Evolutionary conservation across 225 moss, liverwort and hornwort species (phyloP), one percentile per base, ranked within the genome.

Genomic region (Neckera pumila): DNA sequence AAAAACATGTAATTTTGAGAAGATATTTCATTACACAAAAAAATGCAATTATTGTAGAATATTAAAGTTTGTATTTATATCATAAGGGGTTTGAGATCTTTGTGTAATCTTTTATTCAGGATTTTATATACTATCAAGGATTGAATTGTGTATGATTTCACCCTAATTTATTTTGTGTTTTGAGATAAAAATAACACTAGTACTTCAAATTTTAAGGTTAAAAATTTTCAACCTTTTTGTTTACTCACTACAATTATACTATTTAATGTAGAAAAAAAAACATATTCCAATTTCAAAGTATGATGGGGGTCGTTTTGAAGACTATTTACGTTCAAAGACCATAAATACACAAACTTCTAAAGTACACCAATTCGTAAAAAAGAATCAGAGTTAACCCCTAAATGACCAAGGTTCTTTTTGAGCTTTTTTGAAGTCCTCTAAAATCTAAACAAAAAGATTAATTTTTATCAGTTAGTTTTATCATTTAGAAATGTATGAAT

Each of bases 1-100:
- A 19, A 36, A n/a, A 66, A 66, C 20, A 66, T 6, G 6, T 6
- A n/a, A 0, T 20, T n/a, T n/a, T 20, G n/a, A n/a, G 11, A 67
- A n/a, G 21, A n/a, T 21, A 4, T 36, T 67, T n/a, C 12, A n/a
- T n/a, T 66, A 6, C 18, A 11, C 11, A 20, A 3, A 12, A 67
- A n/a, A 3, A 0, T n/a, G 21, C 1, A n/a, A 67, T 1, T 67
- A n/a, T 67, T 21, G 21, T n/a, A 0, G 21, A n/a, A 1, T 2
- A n/a, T 6, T 67, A 6, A 67, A n/a, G 11, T n/a, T 67, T 2
- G 0, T 21, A n/a, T 66, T 19, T 66, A 36, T 19, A 67, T 67
- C 47, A 12, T 2, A 45, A 8, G 0, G 2, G 1, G 1, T n/a
- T 67, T 67, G 6, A n/a, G 7, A n/a, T n/a, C 11, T 36, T 66